Evolutionary conservation across 2,329 filamentous ascomycete species (phyloP).

Genomic region (Nannizzia gypsea): DNA sequence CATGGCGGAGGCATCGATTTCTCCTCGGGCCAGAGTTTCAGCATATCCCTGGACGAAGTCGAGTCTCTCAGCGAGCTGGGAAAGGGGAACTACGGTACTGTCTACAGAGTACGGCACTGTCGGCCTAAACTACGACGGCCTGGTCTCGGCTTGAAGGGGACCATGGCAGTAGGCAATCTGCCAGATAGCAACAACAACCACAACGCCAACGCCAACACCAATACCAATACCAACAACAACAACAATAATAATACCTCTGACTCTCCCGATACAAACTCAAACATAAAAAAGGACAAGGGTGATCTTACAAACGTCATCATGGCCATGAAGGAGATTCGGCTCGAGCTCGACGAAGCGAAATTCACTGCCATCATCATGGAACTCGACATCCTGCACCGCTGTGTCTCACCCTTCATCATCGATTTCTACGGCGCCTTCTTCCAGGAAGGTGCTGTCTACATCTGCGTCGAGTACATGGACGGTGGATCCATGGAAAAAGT

Average conservation of each 20-base stretch:
- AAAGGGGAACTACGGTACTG: conserved; percentile 96
- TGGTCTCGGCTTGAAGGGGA: conserved; percentile 47
- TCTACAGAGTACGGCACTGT: conserved; percentile 88
- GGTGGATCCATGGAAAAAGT: conserved; percentile 95
- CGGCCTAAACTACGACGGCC: conserved; percentile 52
- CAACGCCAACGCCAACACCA: not conserved
- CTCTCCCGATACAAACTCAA: not conserved
- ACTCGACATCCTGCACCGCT: conserved; percentile 88
- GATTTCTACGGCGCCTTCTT: conserved; percentile 99
- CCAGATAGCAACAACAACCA: not conserved
- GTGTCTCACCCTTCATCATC: conserved; percentile 89
- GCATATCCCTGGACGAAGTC: conserved; percentile 89
- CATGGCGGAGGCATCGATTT: conserved; percentile 87
- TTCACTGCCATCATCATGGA: conserved; percentile 97
- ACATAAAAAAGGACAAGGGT: conserved; percentile 16
- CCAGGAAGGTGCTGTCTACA: conserved; percentile 96
- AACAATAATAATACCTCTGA: not conserved
- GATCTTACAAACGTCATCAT: conserved; percentile 58
- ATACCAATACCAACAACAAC: not conserved
- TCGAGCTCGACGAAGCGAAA: conserved; percentile 93
- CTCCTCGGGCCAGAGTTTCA: conserved; percentile 76
- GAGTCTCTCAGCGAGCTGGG: conserved; percentile 86
- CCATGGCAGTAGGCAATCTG: conserved; percentile 22
- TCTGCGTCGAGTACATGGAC: conserved; percentile 99
- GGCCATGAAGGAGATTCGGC: conserved; percentile 98